Evolutionary conservation across 768 basidiomycete genomes (phyloP), one percentile per base, ranked within the genome.

Genomic region (Podaxis mareebaensis): DNA sequence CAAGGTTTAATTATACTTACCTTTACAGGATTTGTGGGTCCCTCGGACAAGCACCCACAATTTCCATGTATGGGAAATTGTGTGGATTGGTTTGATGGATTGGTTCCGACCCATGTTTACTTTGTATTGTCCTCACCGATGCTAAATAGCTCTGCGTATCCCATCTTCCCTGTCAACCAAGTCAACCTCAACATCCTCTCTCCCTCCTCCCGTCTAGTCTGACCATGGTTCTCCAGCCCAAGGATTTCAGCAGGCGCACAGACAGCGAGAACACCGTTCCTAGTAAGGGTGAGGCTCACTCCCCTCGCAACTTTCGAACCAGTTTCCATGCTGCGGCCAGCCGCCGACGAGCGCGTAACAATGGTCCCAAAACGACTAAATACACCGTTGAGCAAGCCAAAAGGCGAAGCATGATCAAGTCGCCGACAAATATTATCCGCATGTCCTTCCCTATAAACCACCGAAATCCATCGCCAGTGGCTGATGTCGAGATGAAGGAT

Each of bases 321-420:
- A 67, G 52, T 49, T 53, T 71, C 53, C 67, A 70, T 15, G 65
- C 69, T 17, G 73, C 76, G 0, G 68, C 76, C 15, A 77, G 74
- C 56, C 78, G 80, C 11, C 77, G 81, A 36, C 77, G 81, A n/a
- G 73, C 71, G 17, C 77, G 77, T 40, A 65, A 67, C 4, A 69
- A 70, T 5, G 74, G 74, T 10, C 60, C 70, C 1, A 65, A 71
- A 30, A 71, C 71, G 26, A 66, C 77, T 10, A 76, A 76, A 59
- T 75, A 77, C 58, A 71, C 70, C 1, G 68, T 77, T 28, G 74
- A 74, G 39, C 77, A 78, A 13, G 78, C 82, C 20, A 82, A 75
- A 59, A 75, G 76, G 10, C 75, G 74, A 61, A 73, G 58, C 24
- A 44, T 65, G 3, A 69, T 61, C 12, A 73, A 70, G 54, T 64